phyloP scores from a whole-genome alignment of 2,329 filamentous ascomycete species.

The Spiromastix sp. region DNA sequence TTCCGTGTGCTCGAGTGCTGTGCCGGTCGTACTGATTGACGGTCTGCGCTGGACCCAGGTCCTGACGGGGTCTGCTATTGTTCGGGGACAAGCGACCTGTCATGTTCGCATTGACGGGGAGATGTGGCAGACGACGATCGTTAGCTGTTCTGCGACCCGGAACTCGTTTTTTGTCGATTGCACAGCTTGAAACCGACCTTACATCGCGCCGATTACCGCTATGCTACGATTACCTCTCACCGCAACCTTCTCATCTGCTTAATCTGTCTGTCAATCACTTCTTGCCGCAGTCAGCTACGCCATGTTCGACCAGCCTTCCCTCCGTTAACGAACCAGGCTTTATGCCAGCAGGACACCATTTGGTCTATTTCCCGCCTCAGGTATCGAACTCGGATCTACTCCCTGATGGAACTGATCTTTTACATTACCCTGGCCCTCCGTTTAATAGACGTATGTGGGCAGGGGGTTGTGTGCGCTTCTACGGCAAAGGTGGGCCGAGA shows the following conservation, averaged over 20 bases:
- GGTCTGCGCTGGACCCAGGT: too few species aligned
- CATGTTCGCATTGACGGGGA: too few species aligned
- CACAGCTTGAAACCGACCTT: slow-evolving; percentile 34
- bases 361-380: slow-evolving; percentile 76
- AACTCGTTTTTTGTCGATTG: slow-evolving; percentile 30
- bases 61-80: too few species aligned
- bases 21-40: too few species aligned
- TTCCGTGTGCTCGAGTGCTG: too few species aligned
- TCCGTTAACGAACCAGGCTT: slow-evolving; percentile 20
- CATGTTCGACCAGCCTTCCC: slow-evolving; percentile 18
- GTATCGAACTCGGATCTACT: slow-evolving; percentile 53
- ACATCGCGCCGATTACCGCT: slow-evolving; percentile 39
- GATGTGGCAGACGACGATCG: too few species aligned
- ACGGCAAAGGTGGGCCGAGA: slow-evolving; percentile 17
- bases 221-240: slow-evolving; percentile 47
- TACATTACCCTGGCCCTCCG: slow-evolving; percentile 62
- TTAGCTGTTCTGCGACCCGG: too few species aligned
- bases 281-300: slow-evolving; percentile 32
- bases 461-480: slow-evolving; percentile 59
- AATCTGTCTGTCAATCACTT: slow-evolving; percentile 50
- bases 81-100: too few species aligned
- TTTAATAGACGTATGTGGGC: slow-evolving; percentile 82
- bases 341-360: slow-evolving; percentile 54
- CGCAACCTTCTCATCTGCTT: slow-evolving; percentile 56
- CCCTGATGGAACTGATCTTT: slow-evolving; percentile 72